A percentile compares a stretch with the other conserved stretches of the same genome.
These are phyloP conservation scores for Piromyces finnis DNA, from an alignment of 192 early-diverging fungal genomes.

Conservation along the genomic window DNA sequence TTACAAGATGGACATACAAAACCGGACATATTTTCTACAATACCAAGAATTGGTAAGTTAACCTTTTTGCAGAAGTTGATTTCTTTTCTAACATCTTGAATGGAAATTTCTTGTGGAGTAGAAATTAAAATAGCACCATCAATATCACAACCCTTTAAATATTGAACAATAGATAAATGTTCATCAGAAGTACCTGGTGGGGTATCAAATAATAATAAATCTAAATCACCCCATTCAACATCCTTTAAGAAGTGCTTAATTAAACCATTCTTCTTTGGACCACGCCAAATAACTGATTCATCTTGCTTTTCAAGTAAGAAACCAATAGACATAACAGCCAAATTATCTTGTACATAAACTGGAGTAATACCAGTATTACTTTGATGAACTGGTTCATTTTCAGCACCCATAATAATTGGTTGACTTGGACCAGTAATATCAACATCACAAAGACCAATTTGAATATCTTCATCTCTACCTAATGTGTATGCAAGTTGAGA, in stretches of 20 bases:
- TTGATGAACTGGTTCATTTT: constrained; percentile 64
- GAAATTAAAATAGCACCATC: constrained; percentile 82
- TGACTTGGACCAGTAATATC: constrained; percentile 82
- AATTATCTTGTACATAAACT: constrained; percentile 2
- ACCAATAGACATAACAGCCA: constrained; percentile 81
- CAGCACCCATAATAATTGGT: constrained; percentile 82
- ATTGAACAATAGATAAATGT: constrained; percentile 72
- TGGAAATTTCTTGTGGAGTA: constrained; percentile 73
- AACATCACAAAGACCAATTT: constrained; percentile 80
- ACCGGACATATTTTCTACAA: constrained; percentile 96
- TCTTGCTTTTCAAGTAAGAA: constrained; percentile 78
- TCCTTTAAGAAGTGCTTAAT: constrained; percentile 95
- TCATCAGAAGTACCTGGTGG: constrained; percentile 94
- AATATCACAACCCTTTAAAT: constrained; percentile 53
- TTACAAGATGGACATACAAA: constrained; percentile 86
- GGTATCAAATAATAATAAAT: constrained; percentile 87
- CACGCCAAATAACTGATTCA: constrained; percentile 88
- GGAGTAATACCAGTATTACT: constrained; percentile 36
- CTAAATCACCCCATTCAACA: constrained; percentile 81
- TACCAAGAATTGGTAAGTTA: constrained; percentile 68
- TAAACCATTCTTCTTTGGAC: constrained; percentile 81
- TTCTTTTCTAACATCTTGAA: constrained; percentile 89
- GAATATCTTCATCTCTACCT: background rate
- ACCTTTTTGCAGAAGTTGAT: constrained; percentile 90
- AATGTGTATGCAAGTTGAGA: constrained; percentile 79